These are phyloP conservation scores for Didymellaceae sp. DNA, from an alignment of 2,329 filamentous ascomycete species.

Conservation along the genomic window DNA sequence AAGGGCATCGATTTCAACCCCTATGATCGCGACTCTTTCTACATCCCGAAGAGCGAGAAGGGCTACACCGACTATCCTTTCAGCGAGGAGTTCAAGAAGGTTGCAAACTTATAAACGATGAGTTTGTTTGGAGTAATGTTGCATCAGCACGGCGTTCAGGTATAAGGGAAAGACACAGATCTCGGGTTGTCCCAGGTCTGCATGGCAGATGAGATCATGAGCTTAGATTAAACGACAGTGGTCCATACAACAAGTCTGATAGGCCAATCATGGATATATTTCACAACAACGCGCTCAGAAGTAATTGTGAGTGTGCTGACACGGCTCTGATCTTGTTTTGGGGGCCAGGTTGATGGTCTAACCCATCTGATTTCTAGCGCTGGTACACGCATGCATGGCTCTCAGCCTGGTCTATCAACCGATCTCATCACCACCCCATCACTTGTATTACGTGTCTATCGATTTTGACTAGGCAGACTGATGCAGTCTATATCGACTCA, in stretches of 20 bases:
- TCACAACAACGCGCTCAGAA: too few species aligned
- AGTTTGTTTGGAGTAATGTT: background rate
- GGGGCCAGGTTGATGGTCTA: too few species aligned
- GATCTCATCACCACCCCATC: background rate
- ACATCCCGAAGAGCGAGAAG: slow-evolving; percentile 42
- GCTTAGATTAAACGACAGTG: too few species aligned
- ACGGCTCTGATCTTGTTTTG: too few species aligned
- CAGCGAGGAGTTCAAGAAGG: slow-evolving; percentile 25
- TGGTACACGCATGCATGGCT: background rate
- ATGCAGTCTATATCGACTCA: too few species aligned
- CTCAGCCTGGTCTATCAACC: too few species aligned
- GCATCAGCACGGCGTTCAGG: slow-evolving; percentile 12
- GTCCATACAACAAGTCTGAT: too few species aligned
- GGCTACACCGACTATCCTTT: slow-evolving; percentile 53
- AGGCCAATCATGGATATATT: too few species aligned
- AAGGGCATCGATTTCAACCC: slow-evolving; percentile 52
- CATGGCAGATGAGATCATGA: background rate
- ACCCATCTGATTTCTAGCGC: background rate
- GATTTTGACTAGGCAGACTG: too few species aligned
- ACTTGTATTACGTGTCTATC: background rate
- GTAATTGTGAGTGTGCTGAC: too few species aligned
- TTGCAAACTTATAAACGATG: slow-evolving; percentile 1
- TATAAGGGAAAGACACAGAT: background rate
- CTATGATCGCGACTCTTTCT: slow-evolving; percentile 57
- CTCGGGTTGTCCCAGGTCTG: too few species aligned